Evolutionary conservation across 140 eudicot species (phyloP), one percentile per base, ranked within the genome.

Genomic region (Ambrosia hybrid): DNA sequence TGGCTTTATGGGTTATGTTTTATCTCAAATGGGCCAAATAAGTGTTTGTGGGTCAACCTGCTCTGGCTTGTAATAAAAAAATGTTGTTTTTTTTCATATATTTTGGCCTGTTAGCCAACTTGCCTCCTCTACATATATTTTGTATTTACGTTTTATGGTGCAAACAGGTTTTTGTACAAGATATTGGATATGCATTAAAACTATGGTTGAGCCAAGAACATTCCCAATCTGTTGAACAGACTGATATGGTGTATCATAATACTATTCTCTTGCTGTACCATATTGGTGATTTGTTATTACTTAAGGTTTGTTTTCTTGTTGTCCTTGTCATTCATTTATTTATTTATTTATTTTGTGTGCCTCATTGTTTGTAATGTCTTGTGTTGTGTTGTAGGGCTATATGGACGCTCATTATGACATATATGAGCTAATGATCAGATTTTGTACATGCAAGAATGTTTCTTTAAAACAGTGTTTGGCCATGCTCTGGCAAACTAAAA

Each of bases 401-500:
- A 70, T 81, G 82, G 79, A 85, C 61, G 36, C 80, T 51, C 97
- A 93, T 57, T 77, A 84, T 11, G 81, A 84, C 58, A 78, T 94
- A 71, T 88, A 84, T 70, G 87, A 81, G 70, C 65, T 82, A 60
- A 76, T 86, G 68, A 77, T 90, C 72, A 87, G 76, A 79, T 73
- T 78, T 41, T 84, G 76, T 62, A 72, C 79, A 55, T 52, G 56
- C 84, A 94, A 71, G 82, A 80, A 82, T 73, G 46, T 83, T 67
- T 65, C 96, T 14, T 21, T 86, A 55, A 60, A 82, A 13, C 81
- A 86, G 58, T 80, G 82, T 16, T 51, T 90, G 71, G 67, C 82
- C 66, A 69, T 76, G 78, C 80, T 94, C 52, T 94, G 99, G 99
- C 85, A 75, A 72, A 82, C 76, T 68, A 83, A 86, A 81, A 90